Base-by-base conservation (phyloP, 208 protist species). In the Leishmania guyanensis region DNA sequence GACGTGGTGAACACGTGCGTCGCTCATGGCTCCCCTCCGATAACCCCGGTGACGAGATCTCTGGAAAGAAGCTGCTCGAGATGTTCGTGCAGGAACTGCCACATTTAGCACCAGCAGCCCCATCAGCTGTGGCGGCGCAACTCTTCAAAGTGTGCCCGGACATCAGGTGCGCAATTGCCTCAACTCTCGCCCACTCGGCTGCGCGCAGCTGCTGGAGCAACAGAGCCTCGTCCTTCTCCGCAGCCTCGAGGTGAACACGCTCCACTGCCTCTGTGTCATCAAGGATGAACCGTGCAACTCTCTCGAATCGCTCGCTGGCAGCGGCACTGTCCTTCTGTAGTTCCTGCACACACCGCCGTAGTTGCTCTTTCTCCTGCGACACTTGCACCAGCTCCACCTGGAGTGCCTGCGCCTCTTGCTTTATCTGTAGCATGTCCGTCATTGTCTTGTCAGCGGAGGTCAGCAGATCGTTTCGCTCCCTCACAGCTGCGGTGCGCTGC, bases 381-480 rank as follows among this genome's bases (percentile, higher is more conserved):
- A 53, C n/a, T 20, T 81, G 33, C 71, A 79, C 74, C 77, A 82
- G 65, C 65, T 85, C 77, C 72, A 82, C 56, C 43, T 48, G 72
- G 36, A 82, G 64, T 50, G 77, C n/a, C 71, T 79, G 70, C n/a
- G 77, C 60, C 73, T 78, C 73, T 36, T 79, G 82, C 78, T 81
- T 77, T 1, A 78, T 65, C 39, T 48, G 75, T 53, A 77, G 60
- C 64, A 22, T 10, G 48, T 69, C 60, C 46, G 69, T n/a, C 16
- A 74, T 26, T 6, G 77, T 71, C 0, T 29, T 74, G 60, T 85
- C 82, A 46, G 73, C 14, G 54, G 56, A 71, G 12, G 60, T 70
- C n/a, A 85, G 77, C 5, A 85, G 73, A n/a, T 78, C 82, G 50
- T 85, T 79, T 26, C 82, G 82, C 77, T 85, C 82, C 72, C 64